Conservation (phyloP, 768 basidiomycete species). For the Porphyrellus cyaneotinctus region DNA sequence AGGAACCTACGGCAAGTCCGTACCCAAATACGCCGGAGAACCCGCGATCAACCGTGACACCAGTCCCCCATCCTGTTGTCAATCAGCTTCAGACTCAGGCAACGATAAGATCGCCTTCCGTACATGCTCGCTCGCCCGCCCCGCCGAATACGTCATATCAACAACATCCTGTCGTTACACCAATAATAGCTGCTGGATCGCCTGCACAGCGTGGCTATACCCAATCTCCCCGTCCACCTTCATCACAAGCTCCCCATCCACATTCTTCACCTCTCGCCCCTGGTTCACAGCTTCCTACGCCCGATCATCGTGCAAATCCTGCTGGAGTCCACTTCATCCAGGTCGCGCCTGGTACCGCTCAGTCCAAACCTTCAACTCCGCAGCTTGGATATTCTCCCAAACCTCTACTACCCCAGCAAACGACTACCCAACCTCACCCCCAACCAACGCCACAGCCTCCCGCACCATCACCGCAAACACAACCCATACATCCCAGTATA, state of each 20-base stretch:
- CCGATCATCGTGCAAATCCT: slow-evolving; percentile 23
- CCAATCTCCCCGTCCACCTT: slow-evolving; percentile 33
- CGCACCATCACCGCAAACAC: slow-evolving; percentile 17
- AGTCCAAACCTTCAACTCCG: slow-evolving; percentile 31
- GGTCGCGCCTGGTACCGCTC: slow-evolving; percentile 17
- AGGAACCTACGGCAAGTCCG: slow-evolving; percentile 27
- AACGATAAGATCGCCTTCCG: slow-evolving; percentile 28
- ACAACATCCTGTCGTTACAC: slow-evolving; percentile 14
- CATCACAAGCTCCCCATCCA: slow-evolving; percentile 27
- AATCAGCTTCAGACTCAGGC: slow-evolving; percentile 32
- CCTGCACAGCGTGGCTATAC: slow-evolving; percentile 34
- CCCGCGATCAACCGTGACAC: slow-evolving; percentile 28
- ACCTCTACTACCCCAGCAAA: slow-evolving; percentile 20
- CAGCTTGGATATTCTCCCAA: slow-evolving; percentile 24
- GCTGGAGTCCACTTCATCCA: slow-evolving; percentile 26
- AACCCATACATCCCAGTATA: slow-evolving; percentile 16
- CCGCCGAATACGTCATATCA: slow-evolving; percentile 21
- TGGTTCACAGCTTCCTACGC: slow-evolving; percentile 28
- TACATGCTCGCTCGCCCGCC: slow-evolving; percentile 28
- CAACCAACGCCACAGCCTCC: slow-evolving; percentile 24
- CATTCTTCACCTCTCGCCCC: slow-evolving; percentile 30
- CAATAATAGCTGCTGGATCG: slow-evolving; percentile 23
- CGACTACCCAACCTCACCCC: slow-evolving; percentile 20
- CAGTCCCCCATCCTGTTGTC: slow-evolving; percentile 30
- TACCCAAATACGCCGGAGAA: slow-evolving; percentile 29